Base-by-base conservation (phyloP, 179 eudicot species). In the Spinacia oleracea region DNA sequence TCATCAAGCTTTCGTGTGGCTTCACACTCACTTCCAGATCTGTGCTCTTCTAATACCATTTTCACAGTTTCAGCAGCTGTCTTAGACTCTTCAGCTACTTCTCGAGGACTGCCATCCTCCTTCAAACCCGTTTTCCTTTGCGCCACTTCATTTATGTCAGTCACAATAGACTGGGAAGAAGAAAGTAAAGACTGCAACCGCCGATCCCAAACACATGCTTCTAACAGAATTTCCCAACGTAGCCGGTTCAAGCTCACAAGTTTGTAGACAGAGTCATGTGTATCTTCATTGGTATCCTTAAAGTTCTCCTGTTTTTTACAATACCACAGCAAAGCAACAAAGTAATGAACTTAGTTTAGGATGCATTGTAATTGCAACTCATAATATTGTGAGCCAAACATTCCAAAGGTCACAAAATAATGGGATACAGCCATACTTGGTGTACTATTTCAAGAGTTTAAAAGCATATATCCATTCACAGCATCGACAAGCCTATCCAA, bases 181-280 rank as follows among this genome's bases (percentile, higher is more conserved):
- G 92, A 91, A 77, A 86, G 85, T 63, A 93, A 76, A 35, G 87
- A 80, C 46, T 90, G 89, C 75, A 95, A 80, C 73, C 98, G 91
- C 14, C 76, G 87, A 81, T 89, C 89, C 98, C 98, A 95, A 46
- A 93, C 67, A 70, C 83, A 88, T 6, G 93, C 91, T 87, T 87
- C 92, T 56, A 95, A 88, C 51, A 89, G 72, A 78, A 95, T 90
- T 64, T 85, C 98, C 83, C 85, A 86, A 11, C 86, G 82, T 70
- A 91, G 69, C 60, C 83, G 84, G 74, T 95, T 95, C 88, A 95
- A 82, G 75, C 83, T 80, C 50, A 91, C 89, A 81, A 87, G 84
- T 56, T 82, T 90, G 80, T 80, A 84, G 11, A 78, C 85, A 72
- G 90, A 78, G 71, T 70, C 79, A 56, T 77, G 81, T 56, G 81